Evolutionary conservation across 495 filamentous ascomycete species (phyloP).

Genomic region (Xanthoparmelia taractica): DNA sequence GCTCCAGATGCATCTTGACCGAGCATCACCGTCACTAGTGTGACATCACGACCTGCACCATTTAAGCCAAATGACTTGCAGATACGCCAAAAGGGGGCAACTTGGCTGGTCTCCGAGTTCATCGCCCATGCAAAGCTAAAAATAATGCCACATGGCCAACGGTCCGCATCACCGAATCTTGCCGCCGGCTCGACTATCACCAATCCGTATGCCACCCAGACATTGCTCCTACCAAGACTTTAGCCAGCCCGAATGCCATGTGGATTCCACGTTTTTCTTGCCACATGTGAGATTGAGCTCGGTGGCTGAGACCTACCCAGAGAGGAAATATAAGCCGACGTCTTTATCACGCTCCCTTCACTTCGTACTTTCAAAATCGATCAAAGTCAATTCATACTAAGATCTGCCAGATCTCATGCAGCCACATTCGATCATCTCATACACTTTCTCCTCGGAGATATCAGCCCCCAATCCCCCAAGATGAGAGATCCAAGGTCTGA

Average conservation of each 20-base stretch:
- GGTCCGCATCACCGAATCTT: conserved; percentile 1
- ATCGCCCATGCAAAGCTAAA: neutral
- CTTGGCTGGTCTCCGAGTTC: neutral
- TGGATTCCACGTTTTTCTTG: neutral
- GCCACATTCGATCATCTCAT: neutral
- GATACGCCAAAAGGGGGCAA: neutral
- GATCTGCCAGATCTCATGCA: conserved; percentile 1
- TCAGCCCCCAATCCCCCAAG: neutral
- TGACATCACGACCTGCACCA: neutral
- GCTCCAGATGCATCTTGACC: neutral
- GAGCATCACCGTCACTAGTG: neutral
- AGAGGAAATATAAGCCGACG: neutral
- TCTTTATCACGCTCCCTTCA: neutral
- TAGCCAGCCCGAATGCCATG: neutral
- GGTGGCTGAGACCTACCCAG: neutral
- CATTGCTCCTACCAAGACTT: neutral
- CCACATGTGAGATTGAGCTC: neutral
- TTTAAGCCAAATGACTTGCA: neutral
- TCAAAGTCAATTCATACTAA: neutral
- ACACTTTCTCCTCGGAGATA: neutral
- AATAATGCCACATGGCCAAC: conserved; percentile 1
- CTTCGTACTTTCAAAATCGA: too few relatives aligned
- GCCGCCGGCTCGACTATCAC: conserved; percentile 1
- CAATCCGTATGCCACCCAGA: neutral
- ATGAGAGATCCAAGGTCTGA: neutral